Evolutionary conservation across 768 basidiomycete species (phyloP).

Genomic region (Coprinopsis cinerea): DNA sequence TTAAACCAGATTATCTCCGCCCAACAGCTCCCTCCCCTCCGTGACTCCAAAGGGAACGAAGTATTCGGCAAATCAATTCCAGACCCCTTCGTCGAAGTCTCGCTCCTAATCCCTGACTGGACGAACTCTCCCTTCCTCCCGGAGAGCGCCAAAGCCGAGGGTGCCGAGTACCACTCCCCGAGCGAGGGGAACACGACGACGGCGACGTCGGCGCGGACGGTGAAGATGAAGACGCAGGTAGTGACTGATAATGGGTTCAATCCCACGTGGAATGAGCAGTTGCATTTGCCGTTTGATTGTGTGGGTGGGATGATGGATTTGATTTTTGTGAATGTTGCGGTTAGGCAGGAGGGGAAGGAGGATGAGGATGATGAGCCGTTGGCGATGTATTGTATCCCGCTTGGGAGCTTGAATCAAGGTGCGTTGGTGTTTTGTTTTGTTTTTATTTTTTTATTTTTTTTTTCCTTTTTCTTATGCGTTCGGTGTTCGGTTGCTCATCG

Average conservation of each 20-base stretch:
- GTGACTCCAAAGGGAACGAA: constrained; percentile 64
- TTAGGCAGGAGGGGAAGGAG: constrained; percentile 54
- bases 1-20: constrained; percentile 75
- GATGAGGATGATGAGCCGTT: constrained; percentile 60
- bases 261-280: constrained; percentile 74
- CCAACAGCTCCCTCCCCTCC: constrained; percentile 81
- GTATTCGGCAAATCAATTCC: constrained; percentile 44
- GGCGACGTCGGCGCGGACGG: constrained; percentile 33
- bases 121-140: constrained; percentile 22
- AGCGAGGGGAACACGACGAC: constrained; percentile 19
- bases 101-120: constrained; percentile 77
- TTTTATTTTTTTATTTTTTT: too few species aligned
- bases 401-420: constrained; percentile 75
- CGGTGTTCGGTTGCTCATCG: neutral
- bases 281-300: constrained; percentile 71
- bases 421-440: constrained; percentile 14
- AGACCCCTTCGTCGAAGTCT: constrained; percentile 68
- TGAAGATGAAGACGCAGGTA: constrained; percentile 51
- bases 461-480: neutral
- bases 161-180: constrained; percentile 11
- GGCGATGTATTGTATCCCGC: constrained; percentile 65
- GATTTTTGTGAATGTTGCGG: constrained; percentile 75
- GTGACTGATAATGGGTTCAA: constrained; percentile 92
- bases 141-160: neutral
- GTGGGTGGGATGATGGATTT: constrained; percentile 72